Evolutionary conservation across 345 rosid species (phyloP), one percentile per base, ranked within the genome.

Genomic region (Turritis glabra): DNA sequence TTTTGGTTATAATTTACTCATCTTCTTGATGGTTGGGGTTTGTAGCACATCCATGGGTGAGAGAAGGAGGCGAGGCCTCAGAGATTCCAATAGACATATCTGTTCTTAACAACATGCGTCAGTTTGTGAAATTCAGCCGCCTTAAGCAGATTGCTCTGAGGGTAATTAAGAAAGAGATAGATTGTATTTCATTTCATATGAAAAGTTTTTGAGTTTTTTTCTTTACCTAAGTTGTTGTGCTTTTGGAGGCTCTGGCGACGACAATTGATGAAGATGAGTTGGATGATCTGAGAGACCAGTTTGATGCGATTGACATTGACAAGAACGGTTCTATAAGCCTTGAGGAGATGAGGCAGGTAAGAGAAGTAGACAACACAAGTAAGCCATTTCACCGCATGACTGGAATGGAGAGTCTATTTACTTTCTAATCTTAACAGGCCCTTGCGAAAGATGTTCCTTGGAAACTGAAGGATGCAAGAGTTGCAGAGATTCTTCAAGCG

Each of bases 371-470:
- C 21, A 66, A 29, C 54, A 43, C 54, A 14, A 43, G 51, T 6
- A 30, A 70, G 23, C 25, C 9, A 17, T 47, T 21, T 32, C 8
- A 27, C 10, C 2, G 18, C 52, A 18, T 8, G 12, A 25, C 9
- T 43, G 9, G 9, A 43, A 23, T 13, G 14, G 13, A 52, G 26
- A 61, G 32, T 25, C 32, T 26, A 44, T 15, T 26, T 4, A 38
- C 11, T 3, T 30, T 19, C 1, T 11, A 53, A 51, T 76, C 65
- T 67, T 37, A 77, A 69, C 77, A 93, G 97, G 97, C 98, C 64
- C 96, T 94, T 77, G 98, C 96, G 23, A 86, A 94, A 84, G 97
- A 94, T 86, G 85, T 86, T 82, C 97, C 98, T 50, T 94, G 95
- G 95, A 88, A 86, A 82, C 64, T 94, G 72, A 92, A 87, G 77